Base-by-base conservation (phyloP, 768 basidiomycete genomes). In the Kwoniella botswanensis region DNA sequence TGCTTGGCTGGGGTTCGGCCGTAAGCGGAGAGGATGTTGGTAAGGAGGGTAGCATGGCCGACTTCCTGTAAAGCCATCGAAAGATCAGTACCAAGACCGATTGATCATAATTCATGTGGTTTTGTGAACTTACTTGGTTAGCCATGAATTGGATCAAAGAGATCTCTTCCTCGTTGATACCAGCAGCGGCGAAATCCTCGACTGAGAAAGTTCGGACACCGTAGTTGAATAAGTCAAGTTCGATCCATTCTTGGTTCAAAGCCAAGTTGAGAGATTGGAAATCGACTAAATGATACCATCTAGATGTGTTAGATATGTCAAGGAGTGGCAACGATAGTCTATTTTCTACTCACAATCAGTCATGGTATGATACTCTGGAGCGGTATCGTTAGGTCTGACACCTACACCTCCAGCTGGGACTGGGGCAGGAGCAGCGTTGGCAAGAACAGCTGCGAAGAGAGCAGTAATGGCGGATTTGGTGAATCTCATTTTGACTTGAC, bases 201-300 rank as follows among this genome's bases (percentile, higher is more conserved):
- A 70, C 84, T 3, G 86, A 86, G 84, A 92, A 91, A 7, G 75
- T 63, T 15, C 86, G 85, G 10, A 89, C 85, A 26, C 87, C 89
- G 68, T 87, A 84, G 75, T 89, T 84, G 85, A 90, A 89, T 10
- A 89, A 82, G 71, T 89, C 88, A 54, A 84, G 79, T 76, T 90
- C 89, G 71, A 90, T 88, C 77, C 85, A 87, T 81, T 90, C 89
- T 83, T 89, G 89, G 77, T 89, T 87, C n/a, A 90, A 79, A 0
- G 85, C 89, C 52, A 90, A 83, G 71, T 87, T 82, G 66, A 89
- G 75, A 12, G 87, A 88, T 76, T 88, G 86, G 77, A 86, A 87
- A 81, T 88, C 88, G 72, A 88, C 76, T 77, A 56, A 21, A 41
- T 44, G n/a, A 46, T 9, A 26, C 50, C 42, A 24, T 59, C 24